Conservation (phyloP, 495 filamentous ascomycete genomes). For the Cenococcum geophilum region DNA sequence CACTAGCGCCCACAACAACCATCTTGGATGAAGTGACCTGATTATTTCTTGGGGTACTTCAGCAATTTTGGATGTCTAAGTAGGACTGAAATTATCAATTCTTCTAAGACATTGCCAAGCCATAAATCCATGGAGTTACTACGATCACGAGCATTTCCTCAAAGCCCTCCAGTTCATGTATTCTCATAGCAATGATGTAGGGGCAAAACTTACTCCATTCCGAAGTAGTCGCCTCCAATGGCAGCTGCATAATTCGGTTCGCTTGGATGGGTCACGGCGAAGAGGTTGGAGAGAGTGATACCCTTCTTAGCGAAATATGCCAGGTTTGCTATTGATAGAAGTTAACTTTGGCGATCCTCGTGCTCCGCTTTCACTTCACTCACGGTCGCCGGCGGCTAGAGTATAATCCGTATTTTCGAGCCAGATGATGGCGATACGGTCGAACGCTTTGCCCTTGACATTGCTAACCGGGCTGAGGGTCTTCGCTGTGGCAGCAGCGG, state of each 20-base stretch:
- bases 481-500: conserved; percentile 26
- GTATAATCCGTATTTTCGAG: conserved; percentile 39
- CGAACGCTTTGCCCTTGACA: conserved; percentile 39
- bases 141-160: too few relatives aligned
- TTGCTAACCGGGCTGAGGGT: conserved; percentile 12
- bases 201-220: conserved; percentile 28
- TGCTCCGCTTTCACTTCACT: not conserved
- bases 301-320: conserved; percentile 33
- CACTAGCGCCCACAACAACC: too few relatives aligned
- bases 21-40: too few relatives aligned
- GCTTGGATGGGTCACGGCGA: conserved; percentile 51
- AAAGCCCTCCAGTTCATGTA: too few relatives aligned
- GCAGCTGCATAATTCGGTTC: conserved; percentile 37
- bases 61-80: too few relatives aligned
- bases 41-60: too few relatives aligned
- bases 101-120: too few relatives aligned
- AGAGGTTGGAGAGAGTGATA: conserved; percentile 37
- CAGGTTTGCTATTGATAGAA: conserved; percentile 23
- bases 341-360: not conserved
- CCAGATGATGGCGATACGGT: conserved; percentile 37
- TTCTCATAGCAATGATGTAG: too few relatives aligned
- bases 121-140: too few relatives aligned
- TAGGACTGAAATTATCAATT: too few relatives aligned
- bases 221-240: conserved; percentile 35
- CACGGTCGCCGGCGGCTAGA: conserved; percentile 31